Base-by-base conservation (phyloP, 345 rosid species). In the Salix arbutifolia region DNA sequence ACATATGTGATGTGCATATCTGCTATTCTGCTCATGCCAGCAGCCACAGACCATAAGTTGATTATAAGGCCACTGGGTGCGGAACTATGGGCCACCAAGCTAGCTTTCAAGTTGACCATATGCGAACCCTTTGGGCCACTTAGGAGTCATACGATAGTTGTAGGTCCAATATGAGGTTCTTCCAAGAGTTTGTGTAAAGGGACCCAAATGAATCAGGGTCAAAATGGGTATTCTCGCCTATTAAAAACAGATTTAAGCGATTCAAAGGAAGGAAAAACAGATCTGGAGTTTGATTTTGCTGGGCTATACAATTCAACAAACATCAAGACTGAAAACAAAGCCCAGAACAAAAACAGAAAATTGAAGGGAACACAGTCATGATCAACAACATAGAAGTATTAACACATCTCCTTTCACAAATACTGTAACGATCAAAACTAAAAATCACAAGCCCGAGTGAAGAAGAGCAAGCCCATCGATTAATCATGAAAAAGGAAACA, bases 281-380 rank as follows among this genome's bases (percentile, higher is more conserved):
- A 69, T 76, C 69, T 70, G 33, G 14, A 17, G 62, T 28, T 38
- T 23, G 16, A 26, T 33, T 3, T 33, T 21, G 14, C 9, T 69
- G 70, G 79, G 74, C 79, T 68, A 30, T 74, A 62, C 1, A 17
- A 50, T 53, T 67, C 48, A 48, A 6, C 38, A 50, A 42, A 44
- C 0, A 21, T 19, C 53, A 71, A 40, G 33, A 37, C 70, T 23
- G 11, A 56, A 35, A 82, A 67, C 65, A 84, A 35, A 68, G 67
- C 60, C 60, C 60, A 78, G 37, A n/a, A 35, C 38, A 56, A 6
- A 67, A 56, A 50, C 14, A 44, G 50, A 67, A 71, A 46, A 48
- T 31, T 30, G 31, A 35, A 25, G 58, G 56, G 33, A 74, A 62
- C 28, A n/a, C 46, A 8, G 46, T 12, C 46, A 42, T 42, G 46